Evolutionary conservation across 2,329 filamentous ascomycete genomes (phyloP), one percentile per base, ranked within the genome.

Genomic region (Chalara sp.): DNA sequence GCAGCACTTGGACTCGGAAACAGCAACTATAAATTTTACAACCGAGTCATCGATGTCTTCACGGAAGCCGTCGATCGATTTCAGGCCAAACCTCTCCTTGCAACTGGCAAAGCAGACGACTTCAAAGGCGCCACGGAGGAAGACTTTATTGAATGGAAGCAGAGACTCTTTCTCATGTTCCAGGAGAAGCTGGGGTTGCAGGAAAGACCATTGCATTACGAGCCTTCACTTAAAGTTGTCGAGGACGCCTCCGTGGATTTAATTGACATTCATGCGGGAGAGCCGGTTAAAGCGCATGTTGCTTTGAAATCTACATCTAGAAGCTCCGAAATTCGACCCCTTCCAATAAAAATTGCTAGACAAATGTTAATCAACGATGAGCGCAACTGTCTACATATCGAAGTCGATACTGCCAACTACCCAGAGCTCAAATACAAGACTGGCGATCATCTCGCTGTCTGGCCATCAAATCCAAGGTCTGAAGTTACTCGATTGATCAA

Each of bases 351-450:
- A 6, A 32, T 13, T 3, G 35, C 51, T 1, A 49, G 32, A 30
- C 49, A 53, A 28, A 50, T 61, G 5, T 39, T 60, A 12, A 31
- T 40, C 4, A 53, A 49, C 5, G n/a, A 46, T 5, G 53, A 59
- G n/a, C 50, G 53, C 5, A 57, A 53, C 32, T 61, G 57, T 41
- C 43, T 62, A n/a, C 58, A 61, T 42, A 10, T 62, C 10, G 58
- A 62, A 12, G 21, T 62, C 12, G 57, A 61, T 28, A 48, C 52
- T 10, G 48, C 32, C 30, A 42, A 53, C 4, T 49, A 45, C 13
- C 55, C 57, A 10, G 53, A 57, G 32, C n/a, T 62, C 10, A 57
- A 57, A 40, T 62, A 61, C 50, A 58, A 53, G 30, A 62, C 59
- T 32, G 59, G 59, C 3, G 59, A 62, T 48, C 59, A 62, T 42